Conservation (phyloP, 2,329 filamentous ascomycete genomes). For the Pseudogymnoascus sp. region DNA sequence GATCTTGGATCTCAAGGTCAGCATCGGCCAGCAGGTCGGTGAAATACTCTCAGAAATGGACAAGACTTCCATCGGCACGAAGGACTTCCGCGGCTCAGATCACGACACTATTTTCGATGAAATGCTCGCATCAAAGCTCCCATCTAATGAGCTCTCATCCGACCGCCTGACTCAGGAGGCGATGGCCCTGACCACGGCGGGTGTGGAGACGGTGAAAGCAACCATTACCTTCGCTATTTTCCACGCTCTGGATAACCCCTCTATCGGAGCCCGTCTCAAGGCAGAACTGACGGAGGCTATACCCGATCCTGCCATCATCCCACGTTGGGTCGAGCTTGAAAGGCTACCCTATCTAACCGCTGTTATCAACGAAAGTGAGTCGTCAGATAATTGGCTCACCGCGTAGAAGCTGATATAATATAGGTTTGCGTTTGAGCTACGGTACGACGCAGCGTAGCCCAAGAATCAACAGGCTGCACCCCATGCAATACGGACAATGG, state of each 20-base stretch:
- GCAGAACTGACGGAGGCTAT: background rate
- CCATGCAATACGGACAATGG: conserved; percentile 15
- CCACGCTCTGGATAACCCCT: background rate
- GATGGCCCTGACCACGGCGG: background rate
- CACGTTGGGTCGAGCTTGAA: conserved; percentile 27
- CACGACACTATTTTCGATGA: background rate
- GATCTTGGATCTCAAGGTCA: background rate
- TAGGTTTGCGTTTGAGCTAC: conserved; percentile 15
- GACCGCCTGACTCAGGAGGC: background rate
- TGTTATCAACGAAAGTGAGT: conserved; percentile 19
- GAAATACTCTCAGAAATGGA: background rate
- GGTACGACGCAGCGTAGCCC: conserved; percentile 11
- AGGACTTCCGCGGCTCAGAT: background rate
- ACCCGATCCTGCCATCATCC: background rate
- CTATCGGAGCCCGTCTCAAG: background rate
- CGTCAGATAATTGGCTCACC: background rate
- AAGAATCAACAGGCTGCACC: conserved; percentile 10
- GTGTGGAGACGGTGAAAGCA: background rate
- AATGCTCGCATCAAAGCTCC: background rate
- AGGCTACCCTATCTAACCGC: conserved; percentile 33
- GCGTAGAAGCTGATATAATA: background rate
- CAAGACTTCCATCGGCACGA: background rate
- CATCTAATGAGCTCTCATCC: background rate
- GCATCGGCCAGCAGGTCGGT: background rate
- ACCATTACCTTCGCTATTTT: background rate